Evolutionary conservation across 2,329 filamentous ascomycete species (phyloP).

Genomic region (Pseudopyricularia cyperi): DNA sequence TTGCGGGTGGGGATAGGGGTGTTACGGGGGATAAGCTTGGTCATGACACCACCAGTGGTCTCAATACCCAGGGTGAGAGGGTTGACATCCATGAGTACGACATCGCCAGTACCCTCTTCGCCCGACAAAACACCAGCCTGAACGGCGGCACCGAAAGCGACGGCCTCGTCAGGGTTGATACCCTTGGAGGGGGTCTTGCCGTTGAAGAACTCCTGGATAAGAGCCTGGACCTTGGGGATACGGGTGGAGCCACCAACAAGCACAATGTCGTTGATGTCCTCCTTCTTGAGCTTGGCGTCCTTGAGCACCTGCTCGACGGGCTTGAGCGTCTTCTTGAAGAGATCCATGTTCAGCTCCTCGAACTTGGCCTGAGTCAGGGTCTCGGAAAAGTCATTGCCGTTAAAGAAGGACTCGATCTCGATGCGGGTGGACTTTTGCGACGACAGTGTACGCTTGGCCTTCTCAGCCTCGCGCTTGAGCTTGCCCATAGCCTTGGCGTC

Average conservation of each 20-base stretch:
- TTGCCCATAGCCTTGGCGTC: constrained; percentile 98
- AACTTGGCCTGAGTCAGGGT: constrained; percentile 98
- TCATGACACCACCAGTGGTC: constrained; percentile 96
- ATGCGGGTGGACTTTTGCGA: constrained; percentile 88
- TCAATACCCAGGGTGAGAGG: constrained; percentile 93
- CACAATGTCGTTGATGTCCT: constrained; percentile 89
- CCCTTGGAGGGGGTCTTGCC: constrained; percentile 98
- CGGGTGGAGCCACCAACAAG: constrained; percentile 96
- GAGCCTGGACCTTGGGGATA: constrained; percentile 92
- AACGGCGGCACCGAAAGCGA: constrained; percentile 93
- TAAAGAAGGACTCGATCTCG: constrained; percentile 94
- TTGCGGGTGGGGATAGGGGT: constrained; percentile 92
- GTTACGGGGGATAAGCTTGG: constrained; percentile 89
- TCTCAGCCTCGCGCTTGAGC: constrained; percentile 98
- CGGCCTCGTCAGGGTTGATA: constrained; percentile 98
- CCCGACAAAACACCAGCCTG: constrained; percentile 92
- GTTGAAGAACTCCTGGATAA: constrained; percentile 90
- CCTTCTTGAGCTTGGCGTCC: constrained; percentile 96
- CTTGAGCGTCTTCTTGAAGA: constrained; percentile 99
- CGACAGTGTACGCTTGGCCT: constrained; percentile 96
- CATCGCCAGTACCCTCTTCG: constrained; percentile 63
- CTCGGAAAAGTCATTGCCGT: constrained; percentile 97
- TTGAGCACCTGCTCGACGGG: constrained; percentile 97
- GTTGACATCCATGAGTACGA: constrained; percentile 97
- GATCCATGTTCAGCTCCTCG: constrained; percentile 96